These are phyloP conservation scores for Candida peoriensis DNA, from an alignment of 805 yeast genomes.

Conservation along the genomic window DNA sequence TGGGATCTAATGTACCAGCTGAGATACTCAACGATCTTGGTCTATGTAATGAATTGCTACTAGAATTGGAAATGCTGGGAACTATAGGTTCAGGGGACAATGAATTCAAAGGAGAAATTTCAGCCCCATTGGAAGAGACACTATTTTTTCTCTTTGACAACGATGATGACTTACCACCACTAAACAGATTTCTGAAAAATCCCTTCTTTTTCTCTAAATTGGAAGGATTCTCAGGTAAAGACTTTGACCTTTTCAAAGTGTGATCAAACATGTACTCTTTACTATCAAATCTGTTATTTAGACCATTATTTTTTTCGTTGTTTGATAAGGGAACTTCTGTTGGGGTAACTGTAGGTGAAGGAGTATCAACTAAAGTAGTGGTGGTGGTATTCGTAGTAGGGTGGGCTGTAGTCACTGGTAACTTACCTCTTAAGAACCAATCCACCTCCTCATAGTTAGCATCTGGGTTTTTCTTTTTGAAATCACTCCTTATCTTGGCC, in stretches of 20 bases:
- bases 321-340: too few relatives aligned
- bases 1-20: constrained; percentile 34
- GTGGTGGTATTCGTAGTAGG: too few relatives aligned
- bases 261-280: too few relatives aligned
- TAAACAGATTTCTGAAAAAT: constrained; percentile 32
- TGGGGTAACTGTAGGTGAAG: too few relatives aligned
- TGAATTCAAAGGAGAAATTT: background rate
- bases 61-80: background rate
- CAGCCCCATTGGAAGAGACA: too few relatives aligned
- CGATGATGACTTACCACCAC: too few relatives aligned
- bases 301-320: too few relatives aligned
- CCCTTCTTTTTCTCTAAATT: constrained; percentile 28
- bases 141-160: constrained; percentile 21
- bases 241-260: constrained; percentile 25
- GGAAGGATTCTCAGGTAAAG: constrained; percentile 22
- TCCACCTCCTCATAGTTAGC: constrained; percentile 42
- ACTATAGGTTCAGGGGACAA: constrained; percentile 4
- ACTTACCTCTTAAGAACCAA: constrained; percentile 42
- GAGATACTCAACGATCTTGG: constrained; percentile 12
- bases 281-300: too few relatives aligned
- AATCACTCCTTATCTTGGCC: too few relatives aligned
- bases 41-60: constrained; percentile 7
- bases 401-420: constrained; percentile 16
- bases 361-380: too few relatives aligned
- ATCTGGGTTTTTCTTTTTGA: too few relatives aligned